These are phyloP conservation scores for Fonsecaea pugnacius DNA, from an alignment of 2,329 filamentous ascomycete species.

Conservation along the genomic window DNA sequence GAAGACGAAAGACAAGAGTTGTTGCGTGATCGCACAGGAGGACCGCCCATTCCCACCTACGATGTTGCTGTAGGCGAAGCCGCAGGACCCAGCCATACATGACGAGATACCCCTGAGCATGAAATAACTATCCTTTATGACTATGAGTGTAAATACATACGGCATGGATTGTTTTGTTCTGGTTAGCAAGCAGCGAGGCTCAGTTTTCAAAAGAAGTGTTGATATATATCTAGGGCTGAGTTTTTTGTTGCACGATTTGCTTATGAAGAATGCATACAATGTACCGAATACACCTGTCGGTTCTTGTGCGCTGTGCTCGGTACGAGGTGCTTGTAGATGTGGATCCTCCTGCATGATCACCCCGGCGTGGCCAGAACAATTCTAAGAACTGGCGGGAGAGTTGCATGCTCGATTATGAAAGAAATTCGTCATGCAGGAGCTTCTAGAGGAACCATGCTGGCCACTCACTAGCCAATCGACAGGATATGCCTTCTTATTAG, in stretches of 20 bases:
- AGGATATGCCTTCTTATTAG: neutral
- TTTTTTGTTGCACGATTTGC: neutral
- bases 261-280: too few relatives aligned
- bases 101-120: constrained; percentile 33
- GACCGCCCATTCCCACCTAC: constrained; percentile 80
- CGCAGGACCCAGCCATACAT: constrained; percentile 34
- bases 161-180: neutral
- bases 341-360: neutral
- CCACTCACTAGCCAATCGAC: neutral
- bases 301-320: too few relatives aligned
- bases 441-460: constrained; percentile 4
- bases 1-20: constrained; percentile 43
- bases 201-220: neutral
- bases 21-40: constrained; percentile 56
- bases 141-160: constrained; percentile 5
- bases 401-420: constrained; percentile 3
- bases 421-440: constrained; percentile 11
- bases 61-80: constrained; percentile 68
- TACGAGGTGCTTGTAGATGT: neutral
- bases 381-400: neutral
- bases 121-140: constrained; percentile 30
- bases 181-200: neutral
- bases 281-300: too few relatives aligned
- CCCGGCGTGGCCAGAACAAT: too few relatives aligned
- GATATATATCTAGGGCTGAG: neutral